Conservation (phyloP, 306 rosid genomes). For the Glycine tomentella region DNA sequence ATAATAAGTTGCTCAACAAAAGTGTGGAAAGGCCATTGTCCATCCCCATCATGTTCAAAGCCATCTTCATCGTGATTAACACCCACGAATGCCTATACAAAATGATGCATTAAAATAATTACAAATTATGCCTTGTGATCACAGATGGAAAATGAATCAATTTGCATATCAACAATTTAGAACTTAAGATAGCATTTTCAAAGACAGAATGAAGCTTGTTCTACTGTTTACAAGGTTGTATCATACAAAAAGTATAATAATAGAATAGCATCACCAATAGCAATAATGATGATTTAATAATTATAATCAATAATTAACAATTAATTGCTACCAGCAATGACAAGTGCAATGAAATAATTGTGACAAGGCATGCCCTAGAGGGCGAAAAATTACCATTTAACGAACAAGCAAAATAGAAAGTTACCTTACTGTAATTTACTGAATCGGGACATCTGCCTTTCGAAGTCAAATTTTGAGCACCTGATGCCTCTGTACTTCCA, state of each 20-base stretch:
- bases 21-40: conserved; percentile 87
- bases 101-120: conserved; percentile 36
- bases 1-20: conserved; percentile 89
- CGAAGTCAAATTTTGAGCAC: conserved; percentile 58
- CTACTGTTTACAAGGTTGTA: conserved; percentile 25
- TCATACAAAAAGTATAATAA: background rate
- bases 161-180: background rate
- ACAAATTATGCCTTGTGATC: conserved; percentile 32
- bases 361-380: conserved; percentile 25
- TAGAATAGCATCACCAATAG: background rate
- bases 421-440: conserved; percentile 68
- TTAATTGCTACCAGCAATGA: conserved; percentile 32
- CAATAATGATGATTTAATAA: conserved; percentile 13
- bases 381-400: conserved; percentile 32
- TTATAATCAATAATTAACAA: background rate
- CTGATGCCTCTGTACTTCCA: conserved; percentile 68
- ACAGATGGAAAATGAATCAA: conserved; percentile 34
- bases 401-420: conserved; percentile 17
- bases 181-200: conserved; percentile 21
- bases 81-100: conserved; percentile 58
- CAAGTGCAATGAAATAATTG: conserved; percentile 5
- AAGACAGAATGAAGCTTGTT: conserved; percentile 30
- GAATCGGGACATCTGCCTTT: conserved; percentile 72
- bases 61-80: conserved; percentile 70
- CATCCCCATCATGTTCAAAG: conserved; percentile 76